Percentiles rank a stretch among this genome's conserved stretches.
phyloP scores from a whole-genome alignment of 345 rosid genomes.

The Syzygium aromaticum region DNA sequence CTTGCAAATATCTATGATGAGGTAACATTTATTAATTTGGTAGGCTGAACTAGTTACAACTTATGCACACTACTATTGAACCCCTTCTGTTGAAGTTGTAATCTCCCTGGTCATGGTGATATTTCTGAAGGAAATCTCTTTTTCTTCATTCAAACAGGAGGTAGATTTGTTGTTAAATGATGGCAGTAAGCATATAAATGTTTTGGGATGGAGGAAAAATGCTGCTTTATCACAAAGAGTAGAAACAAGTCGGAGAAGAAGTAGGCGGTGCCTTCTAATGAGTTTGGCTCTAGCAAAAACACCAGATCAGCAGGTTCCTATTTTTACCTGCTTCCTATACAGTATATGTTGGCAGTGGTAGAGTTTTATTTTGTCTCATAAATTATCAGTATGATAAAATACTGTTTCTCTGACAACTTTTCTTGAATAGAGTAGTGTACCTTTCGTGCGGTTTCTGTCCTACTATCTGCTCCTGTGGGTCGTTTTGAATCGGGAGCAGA shows the following conservation, averaged over 20 bases:
- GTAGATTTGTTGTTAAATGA: slow-evolving; percentile 96
- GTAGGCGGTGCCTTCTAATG: slow-evolving; percentile 85
- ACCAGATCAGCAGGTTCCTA: slow-evolving; percentile 68
- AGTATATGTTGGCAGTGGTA: not conserved
- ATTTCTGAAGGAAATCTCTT: slow-evolving; percentile 4
- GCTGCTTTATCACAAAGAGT: slow-evolving; percentile 72
- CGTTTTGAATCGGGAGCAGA: not conserved
- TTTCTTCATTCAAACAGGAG: slow-evolving; percentile 50
- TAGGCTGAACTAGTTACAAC: not conserved
- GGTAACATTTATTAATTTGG: slow-evolving; percentile 33
- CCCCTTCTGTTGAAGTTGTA: not conserved
- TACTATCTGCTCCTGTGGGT: not conserved
- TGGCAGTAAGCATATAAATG: slow-evolving; percentile 98
- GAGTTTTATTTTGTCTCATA: not conserved
- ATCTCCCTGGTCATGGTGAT: slow-evolving; percentile 4
- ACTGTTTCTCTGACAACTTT: not conserved
- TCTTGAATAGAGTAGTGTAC: not conserved
- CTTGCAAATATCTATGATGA: slow-evolving; percentile 92
- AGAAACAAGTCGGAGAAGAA: slow-evolving; percentile 91
- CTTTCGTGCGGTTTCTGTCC: not conserved
- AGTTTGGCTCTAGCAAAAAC: slow-evolving; percentile 92
- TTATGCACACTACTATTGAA: not conserved
- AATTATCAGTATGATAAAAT: not conserved
- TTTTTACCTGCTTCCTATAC: not conserved
- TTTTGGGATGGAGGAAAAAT: slow-evolving; percentile 85